Evolutionary conservation across 306 rosid species (phyloP), one percentile per base, ranked within the genome.

Genomic region (Coriaria nepalensis): DNA sequence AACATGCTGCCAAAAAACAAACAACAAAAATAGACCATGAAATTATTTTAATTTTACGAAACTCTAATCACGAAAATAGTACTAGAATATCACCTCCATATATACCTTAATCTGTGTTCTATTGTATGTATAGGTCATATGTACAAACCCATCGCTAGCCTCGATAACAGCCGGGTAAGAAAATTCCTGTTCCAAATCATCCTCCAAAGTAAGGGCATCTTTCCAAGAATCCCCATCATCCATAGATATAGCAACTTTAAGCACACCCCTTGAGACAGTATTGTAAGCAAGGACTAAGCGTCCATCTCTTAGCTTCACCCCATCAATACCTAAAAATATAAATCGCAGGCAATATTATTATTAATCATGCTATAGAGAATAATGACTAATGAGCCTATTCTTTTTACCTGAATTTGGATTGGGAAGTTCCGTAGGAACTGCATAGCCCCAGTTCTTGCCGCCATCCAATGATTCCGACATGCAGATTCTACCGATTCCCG

Each of bases 361-460:
- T n/a, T n/a, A n/a, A n/a, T n/a, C n/a, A n/a, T n/a, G n/a, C n/a
- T n/a, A n/a, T n/a, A n/a, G n/a, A n/a, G n/a, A n/a, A n/a, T n/a
- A n/a, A n/a, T n/a, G n/a, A n/a, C n/a, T n/a, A n/a, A n/a, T n/a
- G n/a, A n/a, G n/a, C n/a, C n/a, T n/a, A n/a, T n/a, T n/a, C n/a
- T n/a, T n/a, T n/a, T 13, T 54, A 81, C 96, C 96, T 76, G 96
- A 80, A 66, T 88, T 88, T 61, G 96, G 96, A 72, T 83, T 88
- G n/a, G 88, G 96, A 55, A 87, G 86, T 15, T 74, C 55, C 2
- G 86, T 87, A 53, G 79, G 75, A 45, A 69, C 66, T 20, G 86
- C 96, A 51, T 53, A 69, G 65, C 75, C 80, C 96, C 96, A 88
- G 63, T 55, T 76, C 48, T 62, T 58, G 66, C 94, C 96, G 47